Conservation (phyloP, 2,329 filamentous ascomycete species). For the Apiospora koreana region DNA sequence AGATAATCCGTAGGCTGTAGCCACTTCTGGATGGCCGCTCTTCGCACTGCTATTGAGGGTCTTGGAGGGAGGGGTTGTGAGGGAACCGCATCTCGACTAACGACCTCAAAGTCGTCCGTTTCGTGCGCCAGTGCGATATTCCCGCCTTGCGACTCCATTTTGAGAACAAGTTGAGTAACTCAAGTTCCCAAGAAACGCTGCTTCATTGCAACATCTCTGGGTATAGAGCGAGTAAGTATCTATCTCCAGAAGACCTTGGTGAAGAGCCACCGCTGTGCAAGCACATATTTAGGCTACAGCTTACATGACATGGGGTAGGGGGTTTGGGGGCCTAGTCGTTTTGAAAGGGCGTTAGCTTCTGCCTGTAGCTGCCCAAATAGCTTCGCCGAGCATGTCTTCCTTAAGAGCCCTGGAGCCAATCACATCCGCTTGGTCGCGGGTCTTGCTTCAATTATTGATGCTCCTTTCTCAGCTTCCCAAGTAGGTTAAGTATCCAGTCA, state of each 20-base stretch:
- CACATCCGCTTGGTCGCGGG: background rate
- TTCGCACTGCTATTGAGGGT: background rate
- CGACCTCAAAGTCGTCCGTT: background rate
- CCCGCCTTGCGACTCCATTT: background rate
- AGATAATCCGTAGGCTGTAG: conserved; percentile 31
- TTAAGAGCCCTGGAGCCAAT: too few species aligned
- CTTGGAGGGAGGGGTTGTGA: background rate
- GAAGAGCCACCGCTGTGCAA: background rate
- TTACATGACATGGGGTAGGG: background rate
- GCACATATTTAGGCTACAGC: background rate
- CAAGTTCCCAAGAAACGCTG: background rate
- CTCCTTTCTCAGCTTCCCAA: background rate
- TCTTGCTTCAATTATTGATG: too few species aligned
- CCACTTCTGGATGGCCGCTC: conserved; percentile 27
- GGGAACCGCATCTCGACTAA: background rate
- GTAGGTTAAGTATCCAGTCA: too few species aligned
- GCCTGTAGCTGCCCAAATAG: background rate
- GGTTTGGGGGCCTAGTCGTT: background rate
- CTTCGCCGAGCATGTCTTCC: background rate
- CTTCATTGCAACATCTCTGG: background rate
- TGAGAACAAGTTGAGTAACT: background rate
- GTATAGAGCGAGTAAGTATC: background rate
- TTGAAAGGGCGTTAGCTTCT: background rate
- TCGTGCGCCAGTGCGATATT: too few species aligned
- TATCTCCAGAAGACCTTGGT: background rate